Conservation (phyloP, 148 eudicot species). For the Talinum fruticosum region DNA sequence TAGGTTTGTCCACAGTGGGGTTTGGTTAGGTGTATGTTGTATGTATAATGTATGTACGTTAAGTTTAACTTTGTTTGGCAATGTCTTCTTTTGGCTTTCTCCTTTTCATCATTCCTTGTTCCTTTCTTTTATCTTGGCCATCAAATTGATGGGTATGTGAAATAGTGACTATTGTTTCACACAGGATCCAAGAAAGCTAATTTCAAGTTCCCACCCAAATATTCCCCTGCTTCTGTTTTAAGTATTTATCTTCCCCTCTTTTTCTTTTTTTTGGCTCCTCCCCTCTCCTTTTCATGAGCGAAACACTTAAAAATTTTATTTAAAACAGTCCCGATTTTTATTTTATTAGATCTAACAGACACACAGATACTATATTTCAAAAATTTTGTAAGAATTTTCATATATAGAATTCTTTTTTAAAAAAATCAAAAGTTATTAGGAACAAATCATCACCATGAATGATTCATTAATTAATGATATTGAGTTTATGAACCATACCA, state of each 20-base stretch:
- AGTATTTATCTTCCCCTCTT: constrained; percentile 5
- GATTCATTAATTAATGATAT: background rate
- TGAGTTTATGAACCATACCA: constrained; percentile 12
- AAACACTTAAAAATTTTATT: too few relatives aligned
- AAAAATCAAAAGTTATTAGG: too few relatives aligned
- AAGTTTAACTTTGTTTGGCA: background rate
- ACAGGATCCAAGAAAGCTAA: constrained; percentile 75
- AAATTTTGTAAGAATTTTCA: too few relatives aligned
- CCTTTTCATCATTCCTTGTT: constrained; percentile 83
- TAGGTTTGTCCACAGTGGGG: constrained; percentile 19
- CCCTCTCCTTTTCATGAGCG: background rate
- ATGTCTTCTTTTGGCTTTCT: constrained; percentile 37
- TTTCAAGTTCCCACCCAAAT: constrained; percentile 32
- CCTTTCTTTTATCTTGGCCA: constrained; percentile 59
- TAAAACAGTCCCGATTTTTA: too few relatives aligned
- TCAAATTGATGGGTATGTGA: constrained; percentile 35
- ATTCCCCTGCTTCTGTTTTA: constrained; percentile 28
- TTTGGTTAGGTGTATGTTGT: constrained; percentile 1
- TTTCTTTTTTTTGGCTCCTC: background rate
- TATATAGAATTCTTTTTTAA: too few relatives aligned
- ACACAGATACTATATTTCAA: too few relatives aligned
- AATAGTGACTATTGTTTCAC: constrained; percentile 35
- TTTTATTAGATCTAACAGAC: too few relatives aligned
- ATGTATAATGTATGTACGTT: too few relatives aligned
- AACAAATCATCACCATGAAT: too few relatives aligned